These are phyloP conservation scores for Sclerotiophoma versabilis DNA, from an alignment of 2,329 filamentous ascomycete species.

Conservation along the genomic window DNA sequence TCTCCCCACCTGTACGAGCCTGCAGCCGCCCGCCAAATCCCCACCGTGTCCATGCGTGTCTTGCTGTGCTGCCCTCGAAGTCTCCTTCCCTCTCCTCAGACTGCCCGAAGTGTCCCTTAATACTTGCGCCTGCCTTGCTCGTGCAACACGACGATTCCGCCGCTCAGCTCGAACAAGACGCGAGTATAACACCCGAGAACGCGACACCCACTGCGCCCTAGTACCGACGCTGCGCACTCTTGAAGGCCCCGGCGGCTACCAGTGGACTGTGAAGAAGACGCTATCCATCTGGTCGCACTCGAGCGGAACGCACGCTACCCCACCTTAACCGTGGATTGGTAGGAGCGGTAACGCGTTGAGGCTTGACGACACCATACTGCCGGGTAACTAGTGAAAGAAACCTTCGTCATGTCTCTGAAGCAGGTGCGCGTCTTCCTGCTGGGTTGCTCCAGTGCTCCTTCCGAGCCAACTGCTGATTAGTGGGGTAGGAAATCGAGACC, in stretches of 20 bases:
- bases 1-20: constrained; percentile 46
- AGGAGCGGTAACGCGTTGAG: constrained; percentile 33
- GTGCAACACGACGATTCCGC: constrained; percentile 17
- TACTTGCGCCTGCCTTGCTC: constrained; percentile 25
- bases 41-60: constrained; percentile 38
- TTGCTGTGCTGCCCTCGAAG: constrained; percentile 38
- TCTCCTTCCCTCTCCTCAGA: constrained; percentile 33
- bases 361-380: constrained; percentile 52
- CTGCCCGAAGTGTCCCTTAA: constrained; percentile 31
- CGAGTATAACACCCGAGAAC: constrained; percentile 24
- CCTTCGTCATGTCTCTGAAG: constrained; percentile 58
- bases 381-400: constrained; percentile 44
- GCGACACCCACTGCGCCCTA: constrained; percentile 19
- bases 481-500: constrained; percentile 89
- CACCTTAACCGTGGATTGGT: constrained; percentile 37
- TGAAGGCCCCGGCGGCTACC: constrained; percentile 43
- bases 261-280: constrained; percentile 19
- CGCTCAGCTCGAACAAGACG: constrained; percentile 14
- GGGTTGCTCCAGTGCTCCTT: constrained; percentile 15
- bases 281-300: constrained; percentile 25
- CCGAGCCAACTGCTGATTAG: constrained; percentile 36
- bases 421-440: constrained; percentile 45
- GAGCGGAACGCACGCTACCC: constrained; percentile 28
- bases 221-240: constrained; percentile 25
- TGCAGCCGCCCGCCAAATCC: constrained; percentile 48